Evolutionary conservation across 257 asterid species (phyloP), one percentile per base, ranked within the genome.

Genomic region (Linaria vulgaris): DNA sequence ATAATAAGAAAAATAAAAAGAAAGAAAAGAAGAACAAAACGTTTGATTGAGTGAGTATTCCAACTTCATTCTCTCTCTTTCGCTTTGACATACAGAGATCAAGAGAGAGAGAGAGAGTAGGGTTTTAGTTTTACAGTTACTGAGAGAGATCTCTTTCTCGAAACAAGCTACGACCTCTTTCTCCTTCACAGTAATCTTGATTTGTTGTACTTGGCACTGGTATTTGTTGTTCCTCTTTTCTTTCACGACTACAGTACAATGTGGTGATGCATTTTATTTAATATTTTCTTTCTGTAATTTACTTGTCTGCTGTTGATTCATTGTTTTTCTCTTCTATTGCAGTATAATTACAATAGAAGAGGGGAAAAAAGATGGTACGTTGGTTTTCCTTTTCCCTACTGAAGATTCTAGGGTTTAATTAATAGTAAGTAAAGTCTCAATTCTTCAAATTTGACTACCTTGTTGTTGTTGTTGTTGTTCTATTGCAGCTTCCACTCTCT

Each of bases 401-500:
- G 17, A 12, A 20, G 47, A 38, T 38, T 38, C 51, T 41, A 59
- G 64, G 64, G 64, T 59, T 59, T 27, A 39, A 39, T 21, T 21
- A 11, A 12, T 15, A n/a, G 38, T 65, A 41, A 27, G 46, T 19
- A 30, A 24, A 38, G 20, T 47, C 13, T 49, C 27, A 13, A 10
- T 47, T 62, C 41, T 47, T 62, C 41, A 12, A 27, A 47, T 34
- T 34, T 34, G 41, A 34, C 10, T 55, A 41, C 45, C 48, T 64
- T 51, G 22, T 66, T 73, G 48, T 12, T 72, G 43, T 15, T 56
- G 17, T 56, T 39, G 8, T 56, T 9, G 0, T 1, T 15, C n/a
- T n/a, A 31, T 57, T 51, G 74, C 76, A 90, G 97, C 90, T 90
- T 80, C 97, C 97, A 49, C 95, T 90, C 69, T 90, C 95, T 56